Evolutionary conservation across 2,329 filamentous ascomycete genomes (phyloP).

Genomic region (Elsinoe batatas): DNA sequence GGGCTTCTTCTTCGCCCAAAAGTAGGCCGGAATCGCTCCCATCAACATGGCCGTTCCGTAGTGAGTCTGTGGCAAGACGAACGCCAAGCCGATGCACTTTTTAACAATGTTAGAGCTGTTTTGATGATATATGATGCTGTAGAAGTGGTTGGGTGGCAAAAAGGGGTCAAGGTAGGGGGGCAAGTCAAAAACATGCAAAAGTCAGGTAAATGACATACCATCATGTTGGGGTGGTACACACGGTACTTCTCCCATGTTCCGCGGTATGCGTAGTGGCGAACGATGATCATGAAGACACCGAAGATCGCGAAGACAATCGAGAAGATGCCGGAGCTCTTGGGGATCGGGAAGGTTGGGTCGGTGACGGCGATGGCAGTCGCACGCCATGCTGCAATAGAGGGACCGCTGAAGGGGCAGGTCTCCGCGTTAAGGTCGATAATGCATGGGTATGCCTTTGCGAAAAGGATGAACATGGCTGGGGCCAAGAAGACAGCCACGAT

Average conservation of each 20-base stretch:
- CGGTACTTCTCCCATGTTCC: constrained; percentile 46
- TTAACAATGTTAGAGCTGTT: background rate
- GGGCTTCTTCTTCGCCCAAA: constrained; percentile 47
- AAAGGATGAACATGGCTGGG: constrained; percentile 57
- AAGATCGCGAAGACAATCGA: constrained; percentile 46
- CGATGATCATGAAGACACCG: constrained; percentile 42
- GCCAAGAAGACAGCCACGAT: constrained; percentile 57
- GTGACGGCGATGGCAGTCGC: constrained; percentile 56
- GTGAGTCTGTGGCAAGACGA: constrained; percentile 47
- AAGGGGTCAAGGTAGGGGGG: background rate
- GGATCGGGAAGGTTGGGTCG: constrained; percentile 46
- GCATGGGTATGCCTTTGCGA: constrained; percentile 59
- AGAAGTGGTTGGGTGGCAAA: background rate
- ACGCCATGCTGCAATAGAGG: constrained; percentile 56
- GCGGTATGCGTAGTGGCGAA: constrained; percentile 46
- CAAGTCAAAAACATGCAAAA: background rate
- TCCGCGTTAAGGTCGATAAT: constrained; percentile 43
- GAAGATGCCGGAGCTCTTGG: constrained; percentile 47
- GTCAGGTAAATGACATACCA: constrained; percentile 21
- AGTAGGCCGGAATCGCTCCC: constrained; percentile 42
- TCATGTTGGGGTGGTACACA: constrained; percentile 52
- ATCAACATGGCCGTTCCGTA: constrained; percentile 51
- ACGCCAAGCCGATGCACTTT: constrained; percentile 46
- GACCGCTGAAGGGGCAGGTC: constrained; percentile 50
- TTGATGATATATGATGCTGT: background rate